Conservation (phyloP, 2,329 filamentous ascomycete genomes). For the Diplodia mutila region DNA sequence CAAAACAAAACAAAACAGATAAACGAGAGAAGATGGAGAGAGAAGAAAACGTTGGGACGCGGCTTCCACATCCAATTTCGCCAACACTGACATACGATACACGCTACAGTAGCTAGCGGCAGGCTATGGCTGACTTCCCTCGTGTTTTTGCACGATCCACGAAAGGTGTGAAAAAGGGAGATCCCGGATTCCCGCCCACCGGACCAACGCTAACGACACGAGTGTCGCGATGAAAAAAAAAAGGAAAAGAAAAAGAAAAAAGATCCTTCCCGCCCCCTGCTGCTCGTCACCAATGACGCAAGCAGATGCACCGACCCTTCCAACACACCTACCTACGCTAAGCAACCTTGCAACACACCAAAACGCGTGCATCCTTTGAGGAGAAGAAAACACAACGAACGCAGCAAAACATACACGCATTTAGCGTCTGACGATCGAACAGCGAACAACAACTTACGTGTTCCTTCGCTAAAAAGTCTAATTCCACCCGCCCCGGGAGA, state of each 20-base stretch:
- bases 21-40: background rate
- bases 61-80: background rate
- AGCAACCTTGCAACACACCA: background rate
- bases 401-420: background rate
- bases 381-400: background rate
- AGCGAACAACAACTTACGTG: background rate
- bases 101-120: constrained; percentile 8
- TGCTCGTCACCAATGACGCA: background rate
- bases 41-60: background rate
- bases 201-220: background rate
- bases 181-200: background rate
- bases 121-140: background rate
- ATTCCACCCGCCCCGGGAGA: background rate
- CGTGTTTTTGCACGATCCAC: constrained; percentile 6
- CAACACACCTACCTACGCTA: background rate
- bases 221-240: background rate
- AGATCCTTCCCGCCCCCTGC: background rate
- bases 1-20: background rate
- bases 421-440: background rate
- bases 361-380: background rate
- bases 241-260: background rate
- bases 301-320: background rate
- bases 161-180: background rate
- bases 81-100: background rate
- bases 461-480: too few species aligned